These are phyloP conservation scores for Lycium barbarum DNA, from an alignment of 257 asterid species.

Conservation along the genomic window DNA sequence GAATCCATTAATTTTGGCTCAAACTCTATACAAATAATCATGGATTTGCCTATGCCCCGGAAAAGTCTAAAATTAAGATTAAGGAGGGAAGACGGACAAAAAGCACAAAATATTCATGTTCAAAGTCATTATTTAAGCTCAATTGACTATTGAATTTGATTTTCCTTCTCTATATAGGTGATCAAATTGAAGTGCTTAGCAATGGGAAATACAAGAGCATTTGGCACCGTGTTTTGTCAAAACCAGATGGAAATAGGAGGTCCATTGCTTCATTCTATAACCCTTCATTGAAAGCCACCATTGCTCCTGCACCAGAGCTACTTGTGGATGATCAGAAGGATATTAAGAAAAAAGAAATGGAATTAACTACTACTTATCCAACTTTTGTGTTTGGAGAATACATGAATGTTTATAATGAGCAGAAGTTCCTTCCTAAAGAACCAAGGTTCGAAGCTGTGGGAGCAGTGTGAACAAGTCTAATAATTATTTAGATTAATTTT, in stretches of 20 bases:
- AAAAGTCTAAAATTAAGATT: too few species aligned
- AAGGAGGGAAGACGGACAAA: too few species aligned
- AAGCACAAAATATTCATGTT: too few species aligned
- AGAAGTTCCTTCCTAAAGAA: constrained; percentile 80
- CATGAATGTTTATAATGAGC: constrained; percentile 71
- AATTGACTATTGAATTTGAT: neutral
- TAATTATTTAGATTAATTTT: neutral
- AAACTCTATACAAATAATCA: too few species aligned
- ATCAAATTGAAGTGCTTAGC: constrained; percentile 81
- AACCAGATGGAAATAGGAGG: constrained; percentile 61
- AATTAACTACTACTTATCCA: constrained; percentile 49
- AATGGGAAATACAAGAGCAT: constrained; percentile 83
- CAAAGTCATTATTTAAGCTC: too few species aligned
- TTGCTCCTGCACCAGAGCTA: constrained; percentile 61
- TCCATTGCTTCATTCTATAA: constrained; percentile 85
- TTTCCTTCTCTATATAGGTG: neutral
- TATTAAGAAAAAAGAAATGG: constrained; percentile 14
- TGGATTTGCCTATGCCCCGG: too few species aligned
- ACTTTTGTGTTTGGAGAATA: constrained; percentile 78
- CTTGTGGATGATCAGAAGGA: constrained; percentile 24
- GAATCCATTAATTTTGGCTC: too few species aligned
- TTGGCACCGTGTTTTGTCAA: constrained; percentile 76
- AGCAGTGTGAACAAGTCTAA: constrained; percentile 34
- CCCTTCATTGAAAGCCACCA: constrained; percentile 69
- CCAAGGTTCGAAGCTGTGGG: constrained; percentile 80